Evolutionary conservation across 176 grass and related monocot species (phyloP), one percentile per base, ranked within the genome.

Genomic region (Eleusine coracana): DNA sequence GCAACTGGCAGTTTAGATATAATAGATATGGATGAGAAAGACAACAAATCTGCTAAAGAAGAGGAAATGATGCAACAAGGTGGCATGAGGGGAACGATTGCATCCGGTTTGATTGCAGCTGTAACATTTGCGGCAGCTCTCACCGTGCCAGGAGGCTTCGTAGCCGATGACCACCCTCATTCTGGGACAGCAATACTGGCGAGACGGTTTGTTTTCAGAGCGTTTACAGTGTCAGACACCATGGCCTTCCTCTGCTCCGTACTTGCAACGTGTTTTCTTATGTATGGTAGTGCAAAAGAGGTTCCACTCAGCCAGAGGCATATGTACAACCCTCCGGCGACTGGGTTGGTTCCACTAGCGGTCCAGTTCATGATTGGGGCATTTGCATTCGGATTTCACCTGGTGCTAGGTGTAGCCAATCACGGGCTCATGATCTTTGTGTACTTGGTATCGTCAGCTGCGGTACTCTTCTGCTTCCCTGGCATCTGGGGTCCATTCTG

Each of bases 111-210:
- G 23, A 93, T 90, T 12, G 91, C 88, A 0, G 86, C 91, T 0
- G 88, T 90, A 52, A 78, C 91, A 63, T 88, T 88, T 27, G 51
- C 88, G 0, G 85, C 91, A 13, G 72, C 73, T 5, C 75, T 93
- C 82, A 93, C 91, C 28, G 81, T 90, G 23, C 91, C 87, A 0
- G 87, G 91, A 10, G 91, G 91, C 5, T 87, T 87, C 8, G 13
- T 59, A 16, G 29, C 74, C n/a, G 68, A 72, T 6, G 34, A 73
- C n/a, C 11, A 82, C 40, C 45, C 75, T 21, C 0, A 2, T 3
- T 56, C 28, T 1, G 85, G 88, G 11, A 74, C 41, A n/a, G 82
- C 88, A 36, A 65, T 87, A 71, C 78, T 93, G 3, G 62, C 10
- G 12, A 64, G 1, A 37, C 29, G 1, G 62, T 83, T 17, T 10